These are phyloP conservation scores for Neurospora sp. DNA, from an alignment of 2,329 filamentous ascomycete species.

Conservation along the genomic window DNA sequence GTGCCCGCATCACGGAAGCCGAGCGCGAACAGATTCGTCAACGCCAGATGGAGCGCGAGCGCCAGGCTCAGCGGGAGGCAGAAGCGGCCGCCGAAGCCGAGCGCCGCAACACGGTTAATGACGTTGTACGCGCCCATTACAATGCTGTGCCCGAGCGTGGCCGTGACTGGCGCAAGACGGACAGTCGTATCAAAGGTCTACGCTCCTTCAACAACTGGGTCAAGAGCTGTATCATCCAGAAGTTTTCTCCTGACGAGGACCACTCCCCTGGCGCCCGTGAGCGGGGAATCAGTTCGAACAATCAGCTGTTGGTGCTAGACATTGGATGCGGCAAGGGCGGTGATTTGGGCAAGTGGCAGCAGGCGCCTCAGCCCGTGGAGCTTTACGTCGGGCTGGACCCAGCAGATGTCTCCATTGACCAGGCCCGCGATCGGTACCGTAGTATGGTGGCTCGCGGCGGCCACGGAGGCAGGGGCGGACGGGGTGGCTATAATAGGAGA, in stretches of 20 bases:
- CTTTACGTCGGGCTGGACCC: conserved; percentile 93
- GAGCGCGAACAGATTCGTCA: conserved; percentile 60
- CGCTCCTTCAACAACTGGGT: conserved; percentile 98
- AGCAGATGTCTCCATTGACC: conserved; percentile 82
- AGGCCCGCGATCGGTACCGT: conserved; percentile 75
- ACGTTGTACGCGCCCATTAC: conserved; percentile 89
- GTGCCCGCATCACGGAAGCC: conserved; percentile 55
- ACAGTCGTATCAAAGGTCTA: conserved; percentile 89
- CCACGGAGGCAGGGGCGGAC: conserved; percentile 40
- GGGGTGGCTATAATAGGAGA: conserved; percentile 36
- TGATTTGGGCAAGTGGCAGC: conserved; percentile 91
- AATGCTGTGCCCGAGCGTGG: conserved; percentile 91
- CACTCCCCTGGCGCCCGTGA: conserved; percentile 52
- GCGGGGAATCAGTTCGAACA: conserved; percentile 37
- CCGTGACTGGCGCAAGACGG: conserved; percentile 86
- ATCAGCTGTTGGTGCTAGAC: conserved; percentile 72
- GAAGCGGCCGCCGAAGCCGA: conserved; percentile 26
- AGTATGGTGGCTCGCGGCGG: conserved; percentile 54
- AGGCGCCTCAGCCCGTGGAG: conserved; percentile 80
- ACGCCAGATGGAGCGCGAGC: conserved; percentile 45
- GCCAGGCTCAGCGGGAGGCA: conserved; percentile 29
- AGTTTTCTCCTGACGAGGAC: conserved; percentile 78
- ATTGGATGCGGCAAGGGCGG: conserved; percentile 96
- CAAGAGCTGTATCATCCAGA: conserved; percentile 94
- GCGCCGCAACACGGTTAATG: conserved; percentile 47